Conservation (phyloP, 768 basidiomycete species). For the Sutorius australiensis region DNA sequence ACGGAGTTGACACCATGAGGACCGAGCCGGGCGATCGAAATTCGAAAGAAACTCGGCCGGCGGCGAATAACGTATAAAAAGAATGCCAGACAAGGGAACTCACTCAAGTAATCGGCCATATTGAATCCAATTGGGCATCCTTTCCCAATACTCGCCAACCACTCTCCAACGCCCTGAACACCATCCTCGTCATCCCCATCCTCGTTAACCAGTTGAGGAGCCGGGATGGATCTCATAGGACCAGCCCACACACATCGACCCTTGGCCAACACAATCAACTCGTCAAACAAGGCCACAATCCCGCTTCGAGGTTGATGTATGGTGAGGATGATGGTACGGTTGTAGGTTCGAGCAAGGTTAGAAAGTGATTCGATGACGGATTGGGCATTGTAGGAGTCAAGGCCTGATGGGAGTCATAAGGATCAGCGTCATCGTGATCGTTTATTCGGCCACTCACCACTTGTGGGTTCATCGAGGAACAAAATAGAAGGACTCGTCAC, state of each 20-base stretch:
- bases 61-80: not conserved
- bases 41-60: no score
- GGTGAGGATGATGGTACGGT: slow-evolving; percentile 94
- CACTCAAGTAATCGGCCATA: slow-evolving; percentile 94
- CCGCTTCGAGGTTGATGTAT: slow-evolving; percentile 98
- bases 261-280: slow-evolving; percentile 78
- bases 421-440: not conserved
- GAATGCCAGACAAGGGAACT: slow-evolving; percentile 27
- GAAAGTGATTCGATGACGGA: slow-evolving; percentile 91
- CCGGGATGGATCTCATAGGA: slow-evolving; percentile 20
- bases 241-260: slow-evolving; percentile 53
- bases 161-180: slow-evolving; percentile 39
- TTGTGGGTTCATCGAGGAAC: slow-evolving; percentile 96
- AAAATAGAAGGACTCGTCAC: slow-evolving; percentile 96
- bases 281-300: slow-evolving; percentile 94
- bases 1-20: not conserved
- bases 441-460: slow-evolving; percentile 51
- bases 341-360: slow-evolving; percentile 81
- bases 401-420: slow-evolving; percentile 42
- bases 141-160: slow-evolving; percentile 74
- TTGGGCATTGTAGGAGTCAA: slow-evolving; percentile 93
- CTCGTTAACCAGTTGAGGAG: slow-evolving; percentile 5
- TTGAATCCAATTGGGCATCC: slow-evolving; percentile 94
- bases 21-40: not conserved
- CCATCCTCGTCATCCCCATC: slow-evolving; percentile 14